Evolutionary conservation across 768 basidiomycete species (phyloP), one percentile per base, ranked within the genome.

Genomic region (Lactarius pseudohatsudake): DNA sequence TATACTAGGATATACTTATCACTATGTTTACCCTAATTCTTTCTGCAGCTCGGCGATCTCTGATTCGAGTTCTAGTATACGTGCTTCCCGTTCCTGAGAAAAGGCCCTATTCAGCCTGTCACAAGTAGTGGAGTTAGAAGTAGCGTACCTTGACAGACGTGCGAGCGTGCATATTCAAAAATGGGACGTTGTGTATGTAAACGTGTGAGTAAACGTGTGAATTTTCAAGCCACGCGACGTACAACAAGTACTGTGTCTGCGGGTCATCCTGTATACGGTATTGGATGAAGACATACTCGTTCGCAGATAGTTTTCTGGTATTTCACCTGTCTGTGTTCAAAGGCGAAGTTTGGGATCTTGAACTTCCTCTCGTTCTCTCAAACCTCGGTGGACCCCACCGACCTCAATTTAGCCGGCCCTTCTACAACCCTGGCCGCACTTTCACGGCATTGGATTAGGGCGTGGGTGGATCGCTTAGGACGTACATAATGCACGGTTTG

Each of bases 61-160:
- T 18, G 66, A 59, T 47, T 69, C 67, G 55, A 69, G 69, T 22
- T 68, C 62, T 6, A 54, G 30, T 22, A 68, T 60, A n/a, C 66
- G 66, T 40, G 53, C 59, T 36, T 68, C 69, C 16, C 67, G 59
- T 26, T 61, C 62, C 69, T 69, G 41, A 28, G 57, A 3, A 61
- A 16, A 59, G 4, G 38, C 7, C 28, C 8, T 32, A 1, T 8
- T 58, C 28, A 38, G 11, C 7, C 18, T 30, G 28, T 22, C 13
- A 28, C n/a, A 18, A 26, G 9, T 6, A 45, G 36, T 32, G 7
- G 13, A 20, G 18, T 6, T n/a, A 47, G 7, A 34, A 30, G 2
- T 1, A 10, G 43, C 9, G 45, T 54, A 30, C 69, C 62, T 68
- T 68, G 16, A 20, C 53, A 11, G 67, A 69, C 64, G 66, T 64